These are phyloP conservation scores for Skeletonema menzelii DNA, from an alignment of 108 stramenopile genomes.

Conservation along the genomic window DNA sequence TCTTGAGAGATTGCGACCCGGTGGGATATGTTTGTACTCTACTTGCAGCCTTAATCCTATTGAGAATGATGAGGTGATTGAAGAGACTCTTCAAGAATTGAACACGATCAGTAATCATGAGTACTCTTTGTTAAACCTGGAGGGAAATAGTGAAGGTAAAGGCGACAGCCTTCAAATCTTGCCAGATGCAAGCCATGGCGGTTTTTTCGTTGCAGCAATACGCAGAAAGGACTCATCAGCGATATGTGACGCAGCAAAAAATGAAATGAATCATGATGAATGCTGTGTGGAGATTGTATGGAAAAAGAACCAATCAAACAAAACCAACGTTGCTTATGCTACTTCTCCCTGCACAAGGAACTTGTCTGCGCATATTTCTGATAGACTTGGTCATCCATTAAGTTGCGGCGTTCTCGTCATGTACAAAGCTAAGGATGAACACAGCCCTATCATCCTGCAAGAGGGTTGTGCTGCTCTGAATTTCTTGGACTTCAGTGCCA, in stretches of 20 bases:
- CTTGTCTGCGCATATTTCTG: not conserved
- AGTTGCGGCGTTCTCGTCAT: constrained; percentile 13
- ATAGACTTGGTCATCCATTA: not conserved
- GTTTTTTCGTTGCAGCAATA: constrained; percentile 22
- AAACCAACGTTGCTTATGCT: not conserved
- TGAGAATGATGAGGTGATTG: constrained; percentile 33
- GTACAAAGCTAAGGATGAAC: constrained; percentile 8
- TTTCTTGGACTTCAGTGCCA: not conserved
- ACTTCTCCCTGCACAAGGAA: constrained; percentile 5
- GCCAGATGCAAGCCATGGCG: constrained; percentile 17
- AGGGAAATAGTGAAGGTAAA: not conserved
- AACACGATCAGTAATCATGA: constrained; percentile 1
- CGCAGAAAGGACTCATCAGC: not conserved
- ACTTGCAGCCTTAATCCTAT: constrained; percentile 38
- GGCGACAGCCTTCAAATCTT: constrained; percentile 9
- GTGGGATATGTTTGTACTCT: constrained; percentile 28
- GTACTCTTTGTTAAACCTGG: constrained; percentile 8
- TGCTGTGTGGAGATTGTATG: not conserved
- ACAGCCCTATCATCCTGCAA: constrained; percentile 4
- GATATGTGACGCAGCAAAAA: not conserved
- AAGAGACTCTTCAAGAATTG: constrained; percentile 12
- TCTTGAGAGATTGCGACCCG: constrained; percentile 10
- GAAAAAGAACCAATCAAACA: not conserved
- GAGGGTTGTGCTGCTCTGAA: constrained; percentile 8
- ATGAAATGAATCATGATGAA: not conserved